A percentile compares a stretch with the other conserved stretches of the same genome.
phyloP scores from a whole-genome alignment of 352 stramenopile genomes.

The Phytophthora tubulina region DNA sequence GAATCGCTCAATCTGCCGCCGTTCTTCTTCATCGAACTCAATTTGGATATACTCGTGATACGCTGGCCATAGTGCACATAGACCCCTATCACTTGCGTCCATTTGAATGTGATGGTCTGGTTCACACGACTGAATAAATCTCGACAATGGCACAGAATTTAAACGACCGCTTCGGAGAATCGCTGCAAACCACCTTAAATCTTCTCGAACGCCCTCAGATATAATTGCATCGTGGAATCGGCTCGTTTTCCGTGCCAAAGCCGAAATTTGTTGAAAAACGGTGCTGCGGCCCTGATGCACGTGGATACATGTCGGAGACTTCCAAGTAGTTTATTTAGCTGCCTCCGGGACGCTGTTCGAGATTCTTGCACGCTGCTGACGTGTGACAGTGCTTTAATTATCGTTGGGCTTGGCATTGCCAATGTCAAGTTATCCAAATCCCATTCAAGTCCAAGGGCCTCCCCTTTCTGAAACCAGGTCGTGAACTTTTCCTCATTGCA shows the following conservation, averaged over 20 bases:
- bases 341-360: background rate
- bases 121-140: background rate
- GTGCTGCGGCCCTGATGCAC: background rate
- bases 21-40: slow-evolving; percentile 12
- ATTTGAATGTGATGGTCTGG: background rate
- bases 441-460: background rate
- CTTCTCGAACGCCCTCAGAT: background rate
- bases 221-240: background rate
- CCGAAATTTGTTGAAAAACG: background rate
- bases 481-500: background rate
- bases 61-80: background rate
- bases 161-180: background rate
- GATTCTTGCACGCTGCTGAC: background rate
- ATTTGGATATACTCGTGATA: slow-evolving; percentile 10
- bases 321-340: background rate
- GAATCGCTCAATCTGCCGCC: background rate
- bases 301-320: background rate
- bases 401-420: background rate
- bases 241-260: background rate
- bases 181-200: slow-evolving; percentile 13
- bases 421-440: background rate
- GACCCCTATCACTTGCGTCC: background rate
- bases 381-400: background rate
- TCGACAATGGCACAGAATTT: background rate
- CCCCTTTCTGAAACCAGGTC: background rate